Conservation (phyloP, 306 rosid species). For the Cicer pinnatifidum region DNA sequence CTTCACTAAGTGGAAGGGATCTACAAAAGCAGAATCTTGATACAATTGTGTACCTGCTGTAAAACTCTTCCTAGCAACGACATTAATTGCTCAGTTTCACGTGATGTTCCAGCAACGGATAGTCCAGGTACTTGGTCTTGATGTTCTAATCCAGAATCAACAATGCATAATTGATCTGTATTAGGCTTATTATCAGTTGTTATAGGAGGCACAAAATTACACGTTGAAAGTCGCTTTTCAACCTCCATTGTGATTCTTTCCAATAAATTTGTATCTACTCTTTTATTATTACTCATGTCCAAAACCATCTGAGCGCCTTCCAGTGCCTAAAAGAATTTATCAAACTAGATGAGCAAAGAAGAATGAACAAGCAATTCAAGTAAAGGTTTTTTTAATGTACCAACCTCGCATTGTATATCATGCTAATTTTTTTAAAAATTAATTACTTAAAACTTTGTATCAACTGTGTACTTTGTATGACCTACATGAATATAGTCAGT, state of each 20-base stretch:
- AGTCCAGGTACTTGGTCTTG: slow-evolving; percentile 49
- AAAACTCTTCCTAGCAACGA: slow-evolving; percentile 74
- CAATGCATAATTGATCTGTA: slow-evolving; percentile 34
- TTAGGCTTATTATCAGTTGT: slow-evolving; percentile 41
- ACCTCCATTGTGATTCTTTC: slow-evolving; percentile 72
- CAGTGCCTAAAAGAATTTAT: slow-evolving; percentile 66
- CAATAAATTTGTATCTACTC: slow-evolving; percentile 65
- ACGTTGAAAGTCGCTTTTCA: slow-evolving; percentile 58
- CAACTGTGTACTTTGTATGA: slow-evolving; percentile 11
- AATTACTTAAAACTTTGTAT: neutral
- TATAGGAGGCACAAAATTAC: slow-evolving; percentile 42
- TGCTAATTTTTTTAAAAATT: neutral
- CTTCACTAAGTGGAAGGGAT: slow-evolving; percentile 17
- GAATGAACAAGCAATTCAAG: slow-evolving; percentile 32
- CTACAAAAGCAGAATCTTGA: slow-evolving; percentile 34
- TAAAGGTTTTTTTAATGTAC: neutral
- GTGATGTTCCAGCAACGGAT: slow-evolving; percentile 53
- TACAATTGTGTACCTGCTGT: slow-evolving; percentile 63
- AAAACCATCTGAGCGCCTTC: slow-evolving; percentile 76
- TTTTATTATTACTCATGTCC: slow-evolving; percentile 64
- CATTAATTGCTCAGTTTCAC: slow-evolving; percentile 70
- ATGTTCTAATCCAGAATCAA: slow-evolving; percentile 47
- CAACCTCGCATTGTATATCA: neutral
- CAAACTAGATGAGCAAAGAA: slow-evolving; percentile 40
- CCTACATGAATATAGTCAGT: slow-evolving; percentile 22